phyloP scores from a whole-genome alignment of 495 filamentous ascomycete species.

The Ascobolus immersus region DNA sequence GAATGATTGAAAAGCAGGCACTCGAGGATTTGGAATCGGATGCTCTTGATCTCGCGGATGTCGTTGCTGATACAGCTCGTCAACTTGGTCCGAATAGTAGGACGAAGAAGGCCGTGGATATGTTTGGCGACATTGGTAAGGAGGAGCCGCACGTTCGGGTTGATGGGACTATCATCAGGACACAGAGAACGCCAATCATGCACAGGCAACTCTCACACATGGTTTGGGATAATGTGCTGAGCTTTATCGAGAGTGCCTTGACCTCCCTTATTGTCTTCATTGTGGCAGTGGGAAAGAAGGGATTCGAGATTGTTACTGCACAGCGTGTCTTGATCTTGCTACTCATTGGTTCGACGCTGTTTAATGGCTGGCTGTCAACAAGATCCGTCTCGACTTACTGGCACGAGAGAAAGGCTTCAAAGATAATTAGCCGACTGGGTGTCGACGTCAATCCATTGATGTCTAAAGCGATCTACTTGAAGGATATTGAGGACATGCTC shows the following conservation, averaged over 20 bases:
- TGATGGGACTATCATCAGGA: conserved; percentile 1
- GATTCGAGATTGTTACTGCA: conserved; percentile 44
- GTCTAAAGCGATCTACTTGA: conserved; percentile 60
- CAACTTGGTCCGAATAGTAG: conserved; percentile 55
- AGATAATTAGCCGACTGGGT: conserved; percentile 56
- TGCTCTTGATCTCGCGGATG: conserved; percentile 59
- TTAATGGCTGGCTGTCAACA: conserved; percentile 47
- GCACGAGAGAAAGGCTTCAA: conserved; percentile 52
- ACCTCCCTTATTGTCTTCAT: conserved; percentile 51
- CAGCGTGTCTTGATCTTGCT: conserved; percentile 48
- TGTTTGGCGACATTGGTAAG: conserved; percentile 68
- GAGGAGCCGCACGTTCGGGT: conserved; percentile 24
- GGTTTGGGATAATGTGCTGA: conserved; percentile 39
- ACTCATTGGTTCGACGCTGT: conserved; percentile 36
- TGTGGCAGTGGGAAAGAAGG: conserved; percentile 32
- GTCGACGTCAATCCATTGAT: conserved; percentile 54
- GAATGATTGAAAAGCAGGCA: conserved; percentile 54
- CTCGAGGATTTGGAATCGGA: conserved; percentile 56
- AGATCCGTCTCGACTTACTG: conserved; percentile 51
- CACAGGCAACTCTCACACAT: conserved; percentile 42
- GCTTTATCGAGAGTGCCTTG: conserved; percentile 41
- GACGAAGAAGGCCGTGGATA: conserved; percentile 70
- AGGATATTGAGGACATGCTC: conserved; percentile 50
- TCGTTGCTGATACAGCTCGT: conserved; percentile 67
- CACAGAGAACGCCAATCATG: conserved; percentile 27